Evolutionary conservation across 768 basidiomycete species (phyloP).

Genomic region (Suillus luteus): DNA sequence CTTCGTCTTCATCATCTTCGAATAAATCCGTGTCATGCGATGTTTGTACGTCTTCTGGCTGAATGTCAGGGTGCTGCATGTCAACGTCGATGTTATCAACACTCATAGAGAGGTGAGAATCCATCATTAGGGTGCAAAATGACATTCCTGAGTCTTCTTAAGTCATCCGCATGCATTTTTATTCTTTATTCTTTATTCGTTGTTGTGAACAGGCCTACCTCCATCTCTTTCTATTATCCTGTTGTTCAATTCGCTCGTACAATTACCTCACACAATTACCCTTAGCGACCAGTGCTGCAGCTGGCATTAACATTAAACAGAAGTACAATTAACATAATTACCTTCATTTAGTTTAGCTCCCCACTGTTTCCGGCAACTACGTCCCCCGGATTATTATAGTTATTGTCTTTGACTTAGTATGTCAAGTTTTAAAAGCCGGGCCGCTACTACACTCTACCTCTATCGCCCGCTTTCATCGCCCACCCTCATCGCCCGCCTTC

Average conservation of each 20-base stretch:
- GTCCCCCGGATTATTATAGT: not conserved
- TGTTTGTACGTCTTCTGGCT: conserved; percentile 7
- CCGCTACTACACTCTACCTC: no score
- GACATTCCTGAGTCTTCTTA: not conserved
- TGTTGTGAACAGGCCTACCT: not conserved
- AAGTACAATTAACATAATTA: no score
- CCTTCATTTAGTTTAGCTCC: not conserved
- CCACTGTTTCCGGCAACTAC: not conserved
- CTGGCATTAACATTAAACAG: not conserved
- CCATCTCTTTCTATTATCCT: not conserved
- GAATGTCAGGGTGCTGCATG: not conserved
- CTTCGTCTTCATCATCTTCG: not conserved
- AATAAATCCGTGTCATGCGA: conserved; percentile 1
- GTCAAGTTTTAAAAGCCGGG: no score
- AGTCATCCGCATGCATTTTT: not conserved
- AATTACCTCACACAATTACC: not conserved
- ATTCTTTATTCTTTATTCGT: not conserved
- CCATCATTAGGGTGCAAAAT: not conserved
- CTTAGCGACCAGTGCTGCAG: not conserved
- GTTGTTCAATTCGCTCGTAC: not conserved
- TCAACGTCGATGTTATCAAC: not conserved
- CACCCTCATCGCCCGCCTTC: no score
- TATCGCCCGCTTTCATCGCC: no score
- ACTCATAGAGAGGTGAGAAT: not conserved
- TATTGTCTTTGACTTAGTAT: not conserved